Evolutionary conservation across 768 basidiomycete species (phyloP).

Genomic region (Arthromyces matolae): DNA sequence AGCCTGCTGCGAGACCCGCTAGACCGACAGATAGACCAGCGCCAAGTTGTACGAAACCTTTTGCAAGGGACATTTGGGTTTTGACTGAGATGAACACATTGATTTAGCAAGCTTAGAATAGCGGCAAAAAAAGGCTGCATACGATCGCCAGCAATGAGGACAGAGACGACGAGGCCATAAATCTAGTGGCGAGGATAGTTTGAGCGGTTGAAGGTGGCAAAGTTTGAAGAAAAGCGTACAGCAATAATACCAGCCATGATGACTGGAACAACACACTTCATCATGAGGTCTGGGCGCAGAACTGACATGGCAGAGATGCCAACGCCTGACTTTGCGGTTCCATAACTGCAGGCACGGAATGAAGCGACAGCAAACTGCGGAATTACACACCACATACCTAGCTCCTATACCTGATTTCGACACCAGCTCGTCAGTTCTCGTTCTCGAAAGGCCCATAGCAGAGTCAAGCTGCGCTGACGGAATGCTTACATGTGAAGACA

Average conservation of each 20-base stretch:
- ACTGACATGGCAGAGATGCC: conserved; percentile 98
- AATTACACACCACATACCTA: conserved; percentile 48
- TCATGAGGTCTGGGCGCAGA: conserved; percentile 94
- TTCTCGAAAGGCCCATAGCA: no score
- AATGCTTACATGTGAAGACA: conserved; percentile 90
- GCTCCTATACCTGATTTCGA: conserved; percentile 68
- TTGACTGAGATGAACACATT: conserved; percentile 42
- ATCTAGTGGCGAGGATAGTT: conserved; percentile 48
- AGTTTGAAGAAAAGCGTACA: conserved; percentile 48
- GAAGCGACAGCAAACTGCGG: conserved; percentile 15
- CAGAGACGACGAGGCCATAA: conserved; percentile 98
- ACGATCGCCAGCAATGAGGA: conserved; percentile 56
- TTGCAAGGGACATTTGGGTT: conserved; percentile 82
- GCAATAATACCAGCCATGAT: conserved; percentile 99
- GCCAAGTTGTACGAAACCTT: conserved; percentile 91
- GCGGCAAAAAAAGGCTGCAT: no score
- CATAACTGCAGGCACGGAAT: conserved; percentile 61
- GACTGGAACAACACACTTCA: conserved; percentile 96
- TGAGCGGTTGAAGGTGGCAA: not conserved
- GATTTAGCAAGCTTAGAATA: not conserved
- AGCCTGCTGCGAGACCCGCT: conserved; percentile 94
- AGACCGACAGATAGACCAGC: conserved; percentile 91
- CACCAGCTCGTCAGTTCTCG: conserved; percentile 9
- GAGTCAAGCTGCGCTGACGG: not conserved
- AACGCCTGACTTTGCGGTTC: conserved; percentile 98